phyloP scores from a whole-genome alignment of 2,329 filamentous ascomycete genomes.

The Epichloe hybrida region DNA sequence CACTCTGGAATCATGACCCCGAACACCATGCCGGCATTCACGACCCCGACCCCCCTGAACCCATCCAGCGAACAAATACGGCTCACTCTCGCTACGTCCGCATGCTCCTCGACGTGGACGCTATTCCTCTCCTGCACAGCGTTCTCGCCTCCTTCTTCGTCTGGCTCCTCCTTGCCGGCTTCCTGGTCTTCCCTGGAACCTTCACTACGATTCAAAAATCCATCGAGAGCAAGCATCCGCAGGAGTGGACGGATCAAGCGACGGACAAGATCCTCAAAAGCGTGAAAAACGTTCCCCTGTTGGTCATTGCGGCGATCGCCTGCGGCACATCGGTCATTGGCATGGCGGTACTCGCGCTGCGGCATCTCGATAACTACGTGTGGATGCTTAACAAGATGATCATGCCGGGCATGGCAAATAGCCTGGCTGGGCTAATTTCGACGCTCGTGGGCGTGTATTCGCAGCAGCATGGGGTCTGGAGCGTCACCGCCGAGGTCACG shows the following conservation, averaged over 20 bases:
- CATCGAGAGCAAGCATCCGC: slow-evolving; percentile 10
- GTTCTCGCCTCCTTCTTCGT: slow-evolving; percentile 25
- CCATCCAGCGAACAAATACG: slow-evolving; percentile 10
- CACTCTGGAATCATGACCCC: slow-evolving; percentile 2
- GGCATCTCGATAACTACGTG: slow-evolving; percentile 34
- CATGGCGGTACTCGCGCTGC: slow-evolving; percentile 29
- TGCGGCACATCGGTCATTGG: slow-evolving; percentile 22
- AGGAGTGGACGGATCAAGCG: slow-evolving; percentile 8
- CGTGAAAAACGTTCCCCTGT: slow-evolving; percentile 23
- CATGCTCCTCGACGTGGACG: slow-evolving; percentile 34
- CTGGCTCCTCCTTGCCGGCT: slow-evolving; percentile 38
- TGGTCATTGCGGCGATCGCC: slow-evolving; percentile 29
- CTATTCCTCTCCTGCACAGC: slow-evolving; percentile 32
- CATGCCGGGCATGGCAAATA: slow-evolving; percentile 30
- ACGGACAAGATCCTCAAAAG: slow-evolving; percentile 12
- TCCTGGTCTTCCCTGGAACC: slow-evolving; percentile 37
- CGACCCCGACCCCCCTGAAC: slow-evolving; percentile 6
- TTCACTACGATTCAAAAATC: slow-evolving; percentile 28
- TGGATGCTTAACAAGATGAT: slow-evolving; percentile 41
- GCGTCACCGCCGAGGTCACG: slow-evolving; percentile 24
- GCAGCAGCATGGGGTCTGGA: slow-evolving; percentile 30
- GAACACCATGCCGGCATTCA: slow-evolving; percentile 5
- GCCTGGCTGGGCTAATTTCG: slow-evolving; percentile 33
- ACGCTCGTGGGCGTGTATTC: slow-evolving; percentile 37
- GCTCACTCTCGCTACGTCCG: slow-evolving; percentile 26